These are phyloP conservation scores for Scedosporium minutisporum DNA, from an alignment of 2,329 filamentous ascomycete species.

Conservation along the genomic window DNA sequence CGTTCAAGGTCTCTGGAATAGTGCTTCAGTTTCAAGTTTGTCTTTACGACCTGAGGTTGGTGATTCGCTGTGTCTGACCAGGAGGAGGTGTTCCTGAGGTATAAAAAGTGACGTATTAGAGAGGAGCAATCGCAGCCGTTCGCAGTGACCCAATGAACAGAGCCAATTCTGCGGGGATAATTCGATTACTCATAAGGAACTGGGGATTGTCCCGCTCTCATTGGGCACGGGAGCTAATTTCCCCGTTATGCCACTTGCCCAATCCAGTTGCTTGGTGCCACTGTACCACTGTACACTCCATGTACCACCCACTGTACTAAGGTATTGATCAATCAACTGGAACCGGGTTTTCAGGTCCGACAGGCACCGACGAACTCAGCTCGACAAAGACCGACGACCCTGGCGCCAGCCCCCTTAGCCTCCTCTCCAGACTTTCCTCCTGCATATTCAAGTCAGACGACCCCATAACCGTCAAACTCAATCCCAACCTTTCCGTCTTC, in stretches of 20 bases:
- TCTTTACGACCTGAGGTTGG: background rate
- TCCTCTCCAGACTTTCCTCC: too few species aligned
- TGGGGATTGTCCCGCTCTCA: background rate
- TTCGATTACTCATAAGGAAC: background rate
- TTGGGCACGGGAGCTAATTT: background rate
- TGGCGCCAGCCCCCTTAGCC: too few species aligned
- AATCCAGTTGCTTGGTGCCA: background rate
- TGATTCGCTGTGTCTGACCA: background rate
- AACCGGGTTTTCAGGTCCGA: too few species aligned
- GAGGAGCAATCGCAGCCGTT: background rate
- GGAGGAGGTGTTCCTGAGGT: background rate
- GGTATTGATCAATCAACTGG: too few species aligned
- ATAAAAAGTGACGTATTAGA: background rate
- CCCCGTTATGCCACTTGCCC: background rate
- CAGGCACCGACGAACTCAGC: too few species aligned
- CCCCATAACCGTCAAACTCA: background rate
- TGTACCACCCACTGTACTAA: too few species aligned
- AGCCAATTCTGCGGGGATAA: background rate
- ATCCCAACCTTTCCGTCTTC: background rate
- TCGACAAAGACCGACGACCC: too few species aligned
- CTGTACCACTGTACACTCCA: background rate
- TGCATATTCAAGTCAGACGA: too few species aligned
- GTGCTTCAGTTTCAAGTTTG: background rate
- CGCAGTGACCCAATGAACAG: background rate
- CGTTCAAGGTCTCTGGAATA: background rate